phyloP scores from a whole-genome alignment of 345 rosid species.

The Syzygium aromaticum region DNA sequence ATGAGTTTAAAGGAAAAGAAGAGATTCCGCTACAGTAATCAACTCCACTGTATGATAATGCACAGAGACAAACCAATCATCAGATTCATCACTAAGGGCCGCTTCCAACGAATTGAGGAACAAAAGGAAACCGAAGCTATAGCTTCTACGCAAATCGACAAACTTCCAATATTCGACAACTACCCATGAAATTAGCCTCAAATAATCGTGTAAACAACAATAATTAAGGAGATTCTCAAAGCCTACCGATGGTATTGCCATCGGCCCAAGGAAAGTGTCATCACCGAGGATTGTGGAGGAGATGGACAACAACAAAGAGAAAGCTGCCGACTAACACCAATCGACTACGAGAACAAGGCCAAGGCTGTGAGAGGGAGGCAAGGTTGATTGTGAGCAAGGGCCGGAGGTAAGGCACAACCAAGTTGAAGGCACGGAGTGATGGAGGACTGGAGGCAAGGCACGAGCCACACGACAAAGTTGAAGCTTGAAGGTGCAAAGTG shows the following conservation, averaged over 20 bases:
- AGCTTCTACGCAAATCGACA: not conserved
- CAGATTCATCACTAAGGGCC: too few relatives aligned
- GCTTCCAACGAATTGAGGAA: too few relatives aligned
- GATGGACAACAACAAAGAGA: too few relatives aligned
- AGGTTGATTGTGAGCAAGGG: too few relatives aligned
- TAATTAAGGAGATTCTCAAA: not conserved
- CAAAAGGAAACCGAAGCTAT: not conserved
- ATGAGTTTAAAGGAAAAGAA: not conserved
- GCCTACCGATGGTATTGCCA: slow-evolving; percentile 12
- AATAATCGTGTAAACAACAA: not conserved
- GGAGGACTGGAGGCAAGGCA: too few relatives aligned
- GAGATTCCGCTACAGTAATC: not conserved
- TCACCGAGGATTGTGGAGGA: slow-evolving; percentile 22
- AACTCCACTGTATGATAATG: not conserved
- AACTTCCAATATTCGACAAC: not conserved
- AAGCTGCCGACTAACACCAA: too few relatives aligned
- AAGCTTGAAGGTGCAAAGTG: too few relatives aligned
- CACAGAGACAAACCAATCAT: not conserved
- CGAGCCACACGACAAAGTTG: too few relatives aligned
- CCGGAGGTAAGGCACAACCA: too few relatives aligned
- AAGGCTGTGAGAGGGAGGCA: too few relatives aligned
- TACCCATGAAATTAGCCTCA: not conserved
- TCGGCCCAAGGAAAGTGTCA: slow-evolving; percentile 69
- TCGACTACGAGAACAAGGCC: too few relatives aligned
- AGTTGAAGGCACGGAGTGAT: too few relatives aligned